Conservation (phyloP, 768 basidiomycete species). For the Exidia glandulosa region DNA sequence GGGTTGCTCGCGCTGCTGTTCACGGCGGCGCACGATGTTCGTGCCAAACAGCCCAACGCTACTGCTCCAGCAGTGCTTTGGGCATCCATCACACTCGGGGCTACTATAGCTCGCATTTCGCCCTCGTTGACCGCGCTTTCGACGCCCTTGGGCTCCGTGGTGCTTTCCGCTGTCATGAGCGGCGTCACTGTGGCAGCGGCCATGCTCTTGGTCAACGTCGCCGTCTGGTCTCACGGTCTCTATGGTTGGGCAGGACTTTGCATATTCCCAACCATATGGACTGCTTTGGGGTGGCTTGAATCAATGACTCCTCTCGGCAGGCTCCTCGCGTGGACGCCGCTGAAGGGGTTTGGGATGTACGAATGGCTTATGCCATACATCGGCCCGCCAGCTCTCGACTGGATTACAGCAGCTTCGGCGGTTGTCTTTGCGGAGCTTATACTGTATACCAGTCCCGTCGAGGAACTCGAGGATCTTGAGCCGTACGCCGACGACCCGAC, state of each 20-base stretch:
- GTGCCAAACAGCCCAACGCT: no score
- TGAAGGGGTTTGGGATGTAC: conserved; percentile 42
- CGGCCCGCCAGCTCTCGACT: conserved; percentile 57
- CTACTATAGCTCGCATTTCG: no score
- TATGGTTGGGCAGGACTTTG: conserved; percentile 33
- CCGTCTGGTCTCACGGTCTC: conserved; percentile 15
- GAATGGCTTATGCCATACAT: conserved; percentile 47
- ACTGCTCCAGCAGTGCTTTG: no score
- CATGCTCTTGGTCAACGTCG: conserved; percentile 25
- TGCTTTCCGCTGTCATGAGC: no score
- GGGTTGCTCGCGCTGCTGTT: no score
- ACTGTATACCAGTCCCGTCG: not conserved
- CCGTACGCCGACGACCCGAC: conserved; percentile 9
- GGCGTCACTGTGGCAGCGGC: conserved; percentile 23
- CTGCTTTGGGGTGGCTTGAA: conserved; percentile 43
- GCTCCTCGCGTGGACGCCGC: conserved; percentile 61
- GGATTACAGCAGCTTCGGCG: conserved; percentile 69
- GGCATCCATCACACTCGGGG: no score
- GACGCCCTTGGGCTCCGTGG: no score
- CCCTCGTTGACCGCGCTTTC: no score
- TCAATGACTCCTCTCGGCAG: conserved; percentile 56
- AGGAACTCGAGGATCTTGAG: conserved; percentile 38
- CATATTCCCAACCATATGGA: conserved; percentile 63
- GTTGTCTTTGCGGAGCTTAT: conserved; percentile 45
- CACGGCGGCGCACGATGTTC: no score